Evolutionary conservation across 345 rosid genomes (phyloP).

Genomic region (Carallia brachiata): DNA sequence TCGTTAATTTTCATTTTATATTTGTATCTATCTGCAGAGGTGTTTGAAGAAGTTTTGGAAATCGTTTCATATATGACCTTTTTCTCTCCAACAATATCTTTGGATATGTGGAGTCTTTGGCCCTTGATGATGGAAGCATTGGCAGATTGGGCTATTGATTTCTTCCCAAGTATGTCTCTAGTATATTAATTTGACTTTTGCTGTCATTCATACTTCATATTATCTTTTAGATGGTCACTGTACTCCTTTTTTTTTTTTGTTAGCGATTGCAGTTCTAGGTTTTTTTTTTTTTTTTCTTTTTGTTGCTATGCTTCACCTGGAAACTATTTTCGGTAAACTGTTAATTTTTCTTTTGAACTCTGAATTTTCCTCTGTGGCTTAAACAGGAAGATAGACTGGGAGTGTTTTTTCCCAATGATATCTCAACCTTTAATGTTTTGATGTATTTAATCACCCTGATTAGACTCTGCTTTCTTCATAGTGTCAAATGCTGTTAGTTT

Average conservation of each 20-base stretch:
- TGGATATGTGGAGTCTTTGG: slow-evolving; percentile 99
- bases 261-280: too few relatives aligned
- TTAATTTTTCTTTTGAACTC: too few relatives aligned
- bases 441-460: neutral
- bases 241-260: neutral
- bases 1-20: slow-evolving; percentile 1
- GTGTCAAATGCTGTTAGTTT: neutral
- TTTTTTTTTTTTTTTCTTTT: neutral
- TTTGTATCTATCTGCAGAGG: slow-evolving; percentile 60
- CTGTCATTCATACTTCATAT: too few relatives aligned
- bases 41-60: slow-evolving; percentile 98
- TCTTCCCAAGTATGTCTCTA: slow-evolving; percentile 69
- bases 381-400: neutral
- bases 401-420: neutral
- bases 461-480: neutral
- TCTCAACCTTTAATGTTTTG: neutral
- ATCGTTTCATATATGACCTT: slow-evolving; percentile 98
- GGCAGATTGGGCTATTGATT: slow-evolving; percentile 97
- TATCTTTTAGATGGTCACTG: neutral
- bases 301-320: neutral
- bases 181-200: neutral
- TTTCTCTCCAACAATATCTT: slow-evolving; percentile 86
- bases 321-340: slow-evolving; percentile 2
- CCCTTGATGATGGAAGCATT: slow-evolving; percentile 92
- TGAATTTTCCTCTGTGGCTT: too few relatives aligned